Evolutionary conservation across 306 rosid species (phyloP), one percentile per base, ranked within the genome.

Genomic region (Cicer pinnatifidum): DNA sequence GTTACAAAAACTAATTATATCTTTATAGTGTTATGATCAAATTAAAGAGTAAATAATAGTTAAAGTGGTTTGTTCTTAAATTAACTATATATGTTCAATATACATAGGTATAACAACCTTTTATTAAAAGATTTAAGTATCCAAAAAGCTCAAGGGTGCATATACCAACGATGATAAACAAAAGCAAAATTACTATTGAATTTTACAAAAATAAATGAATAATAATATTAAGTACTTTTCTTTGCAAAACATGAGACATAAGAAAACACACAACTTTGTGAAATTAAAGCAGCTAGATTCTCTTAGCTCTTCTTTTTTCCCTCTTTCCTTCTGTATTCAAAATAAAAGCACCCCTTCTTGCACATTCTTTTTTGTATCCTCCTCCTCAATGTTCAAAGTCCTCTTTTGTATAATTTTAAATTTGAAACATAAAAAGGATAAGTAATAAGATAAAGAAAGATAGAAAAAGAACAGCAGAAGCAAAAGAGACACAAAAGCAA

Each of bases 201-300:
- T 83, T 82, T 80, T 80, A 80, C 73, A 45, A 5, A 37, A 63
- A 74, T 48, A 71, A 69, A 82, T 57, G 79, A 86, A 85, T 66
- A 73, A 56, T 67, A 51, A 53, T 43, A 5, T 0, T 11, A 51
- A 3, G 41, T 56, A 9, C 11, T 69, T 67, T 61, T 76, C 53
- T 67, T 76, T 64, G 35, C 7, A 65, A 77, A 75, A 71, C 69
- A 60, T 39, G 69, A 66, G 72, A 77, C 72, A 61, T 56, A 67
- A 67, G 81, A 76, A 81, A 78, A 61, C 74, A 57, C 43, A 76
- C 69, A 82, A 19, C 80, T 85, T 84, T 71, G 80, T 60, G 8
- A 51, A 87, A 74, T 63, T 69, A 71, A 75, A 73, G 73, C 50
- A 81, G 40, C 38, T 35, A 17, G 84, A 85, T 83, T 83, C 86